Conservation (phyloP, 2,329 filamentous ascomycete species). For the Arthrocladium fulminans region DNA sequence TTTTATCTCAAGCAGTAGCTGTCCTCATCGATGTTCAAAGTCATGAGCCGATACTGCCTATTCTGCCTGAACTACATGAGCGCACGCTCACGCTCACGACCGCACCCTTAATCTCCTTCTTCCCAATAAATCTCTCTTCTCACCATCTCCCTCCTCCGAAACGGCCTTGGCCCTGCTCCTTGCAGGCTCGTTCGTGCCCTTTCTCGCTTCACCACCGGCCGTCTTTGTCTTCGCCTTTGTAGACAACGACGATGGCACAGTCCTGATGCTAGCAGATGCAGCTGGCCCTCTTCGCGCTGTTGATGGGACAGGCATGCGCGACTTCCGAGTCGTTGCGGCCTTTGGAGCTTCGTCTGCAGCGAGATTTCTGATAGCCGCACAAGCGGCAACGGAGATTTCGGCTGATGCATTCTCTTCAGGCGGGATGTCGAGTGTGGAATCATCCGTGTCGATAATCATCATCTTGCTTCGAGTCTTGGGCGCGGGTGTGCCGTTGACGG, state of each 20-base stretch:
- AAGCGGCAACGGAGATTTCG: background rate
- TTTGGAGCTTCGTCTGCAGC: background rate
- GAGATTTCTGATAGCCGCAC: background rate
- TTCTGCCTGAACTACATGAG: too few species aligned
- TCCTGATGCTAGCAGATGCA: background rate
- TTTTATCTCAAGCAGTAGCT: too few species aligned
- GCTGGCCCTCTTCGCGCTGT: background rate
- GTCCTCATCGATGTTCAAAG: too few species aligned
- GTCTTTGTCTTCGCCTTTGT: background rate
- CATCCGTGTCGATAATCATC: background rate
- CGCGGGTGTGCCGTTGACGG: conserved; percentile 10
- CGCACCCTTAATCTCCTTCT: conserved; percentile 5
- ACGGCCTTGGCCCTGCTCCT: background rate
- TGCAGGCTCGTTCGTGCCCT: background rate
- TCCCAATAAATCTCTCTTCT: background rate
- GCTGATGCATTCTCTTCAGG: background rate
- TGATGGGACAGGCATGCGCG: conserved; percentile 4
- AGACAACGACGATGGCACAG: background rate
- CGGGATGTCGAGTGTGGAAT: background rate
- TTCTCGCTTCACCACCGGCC: background rate
- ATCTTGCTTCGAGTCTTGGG: conserved; percentile 14
- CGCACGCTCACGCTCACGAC: too few species aligned
- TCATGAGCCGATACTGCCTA: too few species aligned
- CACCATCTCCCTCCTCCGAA: background rate
- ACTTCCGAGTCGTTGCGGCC: background rate